These are phyloP conservation scores for Solanum okadae DNA, from an alignment of 257 asterid species.

Conservation along the genomic window DNA sequence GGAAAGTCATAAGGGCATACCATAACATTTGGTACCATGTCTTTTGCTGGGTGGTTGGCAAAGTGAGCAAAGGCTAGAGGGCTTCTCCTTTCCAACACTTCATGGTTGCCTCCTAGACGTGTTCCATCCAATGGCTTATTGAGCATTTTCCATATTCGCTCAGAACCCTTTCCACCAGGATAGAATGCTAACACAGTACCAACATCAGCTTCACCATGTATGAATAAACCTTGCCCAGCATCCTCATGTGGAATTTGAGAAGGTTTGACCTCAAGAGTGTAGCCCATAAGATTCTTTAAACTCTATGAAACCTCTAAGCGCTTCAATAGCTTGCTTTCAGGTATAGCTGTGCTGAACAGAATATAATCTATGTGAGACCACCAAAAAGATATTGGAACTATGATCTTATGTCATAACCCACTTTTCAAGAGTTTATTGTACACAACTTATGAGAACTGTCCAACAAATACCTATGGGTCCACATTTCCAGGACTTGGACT, in stretches of 20 bases:
- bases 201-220: conserved; percentile 78
- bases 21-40: conserved; percentile 68
- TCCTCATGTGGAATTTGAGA: conserved; percentile 73
- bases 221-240: conserved; percentile 72
- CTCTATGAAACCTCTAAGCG: conserved; percentile 55
- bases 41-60: conserved; percentile 83
- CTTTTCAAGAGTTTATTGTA: not conserved
- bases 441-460: not conserved
- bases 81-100: conserved; percentile 65
- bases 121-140: conserved; percentile 67
- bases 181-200: conserved; percentile 77
- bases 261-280: conserved; percentile 66
- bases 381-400: not conserved
- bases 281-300: conserved; percentile 56
- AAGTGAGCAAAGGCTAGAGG: conserved; percentile 86
- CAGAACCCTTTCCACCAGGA: conserved; percentile 75
- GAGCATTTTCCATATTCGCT: conserved; percentile 67
- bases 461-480: not conserved
- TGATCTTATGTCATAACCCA: not conserved
- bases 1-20: conserved; percentile 84
- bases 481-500: not conserved
- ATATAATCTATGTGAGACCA: not conserved
- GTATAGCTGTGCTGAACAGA: conserved; percentile 30
- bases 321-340: conserved; percentile 46
- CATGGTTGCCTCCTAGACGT: conserved; percentile 29